These are phyloP conservation scores for Strobilomyces dryophilus DNA, from an alignment of 768 basidiomycete genomes.

Conservation along the genomic window DNA sequence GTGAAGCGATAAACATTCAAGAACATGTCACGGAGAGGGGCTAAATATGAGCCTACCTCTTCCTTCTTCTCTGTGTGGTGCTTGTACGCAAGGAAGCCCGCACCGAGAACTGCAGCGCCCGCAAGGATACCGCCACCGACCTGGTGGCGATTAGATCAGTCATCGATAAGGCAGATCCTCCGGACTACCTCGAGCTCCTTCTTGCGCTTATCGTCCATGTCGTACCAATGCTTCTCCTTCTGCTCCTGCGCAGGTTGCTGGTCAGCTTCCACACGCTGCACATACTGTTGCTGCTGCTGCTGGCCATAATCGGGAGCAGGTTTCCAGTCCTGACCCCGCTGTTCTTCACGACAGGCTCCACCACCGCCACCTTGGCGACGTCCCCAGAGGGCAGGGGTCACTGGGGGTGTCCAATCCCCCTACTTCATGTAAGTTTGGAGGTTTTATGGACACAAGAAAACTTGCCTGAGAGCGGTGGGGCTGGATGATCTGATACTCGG, in stretches of 20 bases:
- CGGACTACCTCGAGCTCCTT: slow-evolving; percentile 49
- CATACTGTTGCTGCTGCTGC: slow-evolving; percentile 16
- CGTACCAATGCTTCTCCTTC: slow-evolving; percentile 52
- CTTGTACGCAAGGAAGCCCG: slow-evolving; percentile 49
- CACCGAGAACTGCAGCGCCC: slow-evolving; percentile 50
- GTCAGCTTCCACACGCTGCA: slow-evolving; percentile 26
- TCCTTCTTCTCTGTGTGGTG: slow-evolving; percentile 54
- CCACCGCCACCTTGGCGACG: slow-evolving; percentile 35
- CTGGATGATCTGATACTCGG: slow-evolving; percentile 66
- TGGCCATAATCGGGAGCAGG: slow-evolving; percentile 13
- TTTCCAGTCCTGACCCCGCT: slow-evolving; percentile 18
- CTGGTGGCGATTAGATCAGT: slow-evolving; percentile 32
- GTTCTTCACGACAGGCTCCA: slow-evolving; percentile 14
- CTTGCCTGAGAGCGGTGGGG: slow-evolving; percentile 64
- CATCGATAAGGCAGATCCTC: neutral
- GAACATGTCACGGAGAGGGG: neutral
- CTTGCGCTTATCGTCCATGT: slow-evolving; percentile 52
- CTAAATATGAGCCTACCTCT: slow-evolving; percentile 38
- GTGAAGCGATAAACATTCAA: neutral
- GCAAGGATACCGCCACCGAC: slow-evolving; percentile 60
- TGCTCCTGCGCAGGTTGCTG: slow-evolving; percentile 38
- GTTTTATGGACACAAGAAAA: neutral
- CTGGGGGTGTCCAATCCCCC: slow-evolving; percentile 64
- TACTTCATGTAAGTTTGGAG: slow-evolving; percentile 25
- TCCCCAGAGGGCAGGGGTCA: slow-evolving; percentile 68